Evolutionary conservation across 768 basidiomycete species (phyloP).

Genomic region (Russula sp.): DNA sequence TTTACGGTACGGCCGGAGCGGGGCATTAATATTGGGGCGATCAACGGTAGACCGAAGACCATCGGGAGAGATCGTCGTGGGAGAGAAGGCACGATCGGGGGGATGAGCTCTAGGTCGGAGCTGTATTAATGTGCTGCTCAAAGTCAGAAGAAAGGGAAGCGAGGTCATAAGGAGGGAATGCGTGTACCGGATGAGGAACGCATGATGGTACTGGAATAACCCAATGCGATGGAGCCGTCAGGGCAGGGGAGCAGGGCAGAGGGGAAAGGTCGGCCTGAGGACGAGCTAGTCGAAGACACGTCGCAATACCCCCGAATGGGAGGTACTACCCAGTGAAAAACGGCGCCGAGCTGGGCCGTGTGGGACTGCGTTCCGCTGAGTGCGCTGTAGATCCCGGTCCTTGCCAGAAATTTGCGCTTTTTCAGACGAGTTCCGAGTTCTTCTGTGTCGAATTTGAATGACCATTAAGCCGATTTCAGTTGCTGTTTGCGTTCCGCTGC

Average conservation of each 20-base stretch:
- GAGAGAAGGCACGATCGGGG: conserved; percentile 26
- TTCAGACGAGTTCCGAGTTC: too few relatives aligned
- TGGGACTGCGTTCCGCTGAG: too few relatives aligned
- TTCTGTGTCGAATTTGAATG: too few relatives aligned
- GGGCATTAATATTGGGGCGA: conserved; percentile 12
- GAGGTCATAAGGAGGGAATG: conserved; percentile 23
- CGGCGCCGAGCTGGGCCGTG: too few relatives aligned
- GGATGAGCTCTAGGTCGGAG: conserved; percentile 5
- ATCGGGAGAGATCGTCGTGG: conserved; percentile 29
- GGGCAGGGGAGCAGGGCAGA: conserved; percentile 2
- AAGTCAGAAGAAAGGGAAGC: conserved; percentile 7
- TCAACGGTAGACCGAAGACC: conserved; percentile 16
- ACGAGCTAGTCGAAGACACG: too few relatives aligned
- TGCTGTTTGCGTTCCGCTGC: too few relatives aligned
- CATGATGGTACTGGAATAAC: too few relatives aligned
- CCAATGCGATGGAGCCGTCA: conserved; percentile 1
- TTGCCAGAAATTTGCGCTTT: too few relatives aligned
- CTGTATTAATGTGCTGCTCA: conserved; percentile 24
- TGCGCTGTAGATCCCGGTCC: too few relatives aligned
- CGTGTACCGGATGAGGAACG: conserved; percentile 22
- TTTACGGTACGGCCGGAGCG: conserved; percentile 2
- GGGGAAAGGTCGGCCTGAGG: conserved; percentile 15
- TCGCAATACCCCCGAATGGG: too few relatives aligned
- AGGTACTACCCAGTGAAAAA: too few relatives aligned
- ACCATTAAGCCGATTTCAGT: too few relatives aligned